Conservation (phyloP, 352 stramenopile genomes). For the Pythium pectinolyticum region DNA sequence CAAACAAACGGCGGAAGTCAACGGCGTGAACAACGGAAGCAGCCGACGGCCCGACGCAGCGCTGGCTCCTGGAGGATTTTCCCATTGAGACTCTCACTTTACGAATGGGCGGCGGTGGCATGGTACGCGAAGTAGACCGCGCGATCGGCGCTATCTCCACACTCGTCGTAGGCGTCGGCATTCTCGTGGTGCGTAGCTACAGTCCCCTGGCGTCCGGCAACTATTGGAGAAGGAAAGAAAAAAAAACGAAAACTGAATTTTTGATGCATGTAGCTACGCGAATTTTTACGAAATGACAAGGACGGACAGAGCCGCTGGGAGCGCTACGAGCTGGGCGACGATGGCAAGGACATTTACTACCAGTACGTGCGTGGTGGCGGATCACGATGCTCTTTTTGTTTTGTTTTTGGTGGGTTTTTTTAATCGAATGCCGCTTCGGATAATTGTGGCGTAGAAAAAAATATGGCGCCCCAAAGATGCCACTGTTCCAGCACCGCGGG, state of each 20-base stretch:
- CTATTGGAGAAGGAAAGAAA: too few species aligned
- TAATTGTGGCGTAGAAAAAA: conserved; percentile 50
- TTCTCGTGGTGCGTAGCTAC: conserved; percentile 53
- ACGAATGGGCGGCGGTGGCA: conserved; percentile 43
- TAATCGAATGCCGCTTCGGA: too few species aligned
- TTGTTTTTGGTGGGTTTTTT: too few species aligned
- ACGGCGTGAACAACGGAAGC: not conserved
- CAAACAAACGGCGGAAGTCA: conserved; percentile 12
- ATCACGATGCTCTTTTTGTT: too few species aligned
- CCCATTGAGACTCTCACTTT: not conserved
- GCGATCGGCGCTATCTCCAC: conserved; percentile 76
- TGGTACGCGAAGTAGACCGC: conserved; percentile 77
- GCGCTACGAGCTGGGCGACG: conserved; percentile 43
- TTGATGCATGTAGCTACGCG: conserved; percentile 43
- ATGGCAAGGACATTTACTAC: conserved; percentile 72
- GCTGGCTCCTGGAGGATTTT: not conserved
- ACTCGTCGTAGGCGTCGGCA: conserved; percentile 67
- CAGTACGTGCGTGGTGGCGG: conserved; percentile 44
- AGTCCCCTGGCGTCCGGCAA: too few species aligned
- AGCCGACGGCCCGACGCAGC: not conserved
- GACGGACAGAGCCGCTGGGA: conserved; percentile 58
- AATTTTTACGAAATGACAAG: conserved; percentile 55
- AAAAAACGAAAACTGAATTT: not conserved
- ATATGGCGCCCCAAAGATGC: conserved; percentile 66
- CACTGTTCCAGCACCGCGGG: conserved; percentile 74